A percentile compares a stretch with the other conserved stretches of the same genome.
These are phyloP conservation scores for Jimgerdemannia flammicorona DNA, from an alignment of 192 early-diverging fungal species.

Conservation along the genomic window DNA sequence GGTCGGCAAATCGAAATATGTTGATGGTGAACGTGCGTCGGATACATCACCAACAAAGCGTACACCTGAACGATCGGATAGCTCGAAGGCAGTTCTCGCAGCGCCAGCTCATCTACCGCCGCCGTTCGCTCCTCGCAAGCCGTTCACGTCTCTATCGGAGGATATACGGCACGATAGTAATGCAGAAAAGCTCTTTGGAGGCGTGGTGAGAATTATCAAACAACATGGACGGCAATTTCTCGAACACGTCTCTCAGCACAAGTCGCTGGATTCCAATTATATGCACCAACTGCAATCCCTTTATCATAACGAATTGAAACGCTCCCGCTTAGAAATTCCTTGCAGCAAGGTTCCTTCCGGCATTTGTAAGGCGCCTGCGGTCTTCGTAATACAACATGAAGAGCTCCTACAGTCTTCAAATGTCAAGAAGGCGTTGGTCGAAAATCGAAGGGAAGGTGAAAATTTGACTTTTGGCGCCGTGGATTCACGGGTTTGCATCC, in stretches of 20 bases:
- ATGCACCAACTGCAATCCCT: slow-evolving; percentile 27
- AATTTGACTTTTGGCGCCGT: slow-evolving; percentile 17
- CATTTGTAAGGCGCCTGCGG: slow-evolving; percentile 28
- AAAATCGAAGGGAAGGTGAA: slow-evolving; percentile 24
- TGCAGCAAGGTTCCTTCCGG: slow-evolving; percentile 32
- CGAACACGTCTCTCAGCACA: slow-evolving; percentile 16
- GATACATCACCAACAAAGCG: slow-evolving; percentile 22
- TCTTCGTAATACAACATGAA: slow-evolving; percentile 25
- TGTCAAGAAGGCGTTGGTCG: slow-evolving; percentile 19
- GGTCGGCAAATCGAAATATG: slow-evolving; percentile 3
- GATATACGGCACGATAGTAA: slow-evolving; percentile 1
- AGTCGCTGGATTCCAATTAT: slow-evolving; percentile 27
- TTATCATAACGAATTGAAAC: slow-evolving; percentile 33
- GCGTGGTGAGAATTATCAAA: slow-evolving; percentile 7
- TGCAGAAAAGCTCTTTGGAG: slow-evolving; percentile 24
- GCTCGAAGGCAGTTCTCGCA: slow-evolving; percentile 11
- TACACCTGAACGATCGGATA: slow-evolving; percentile 19
- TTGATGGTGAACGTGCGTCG: slow-evolving; percentile 16
- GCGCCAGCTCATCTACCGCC: slow-evolving; percentile 10
- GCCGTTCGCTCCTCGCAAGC: not conserved
- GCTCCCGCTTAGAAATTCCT: slow-evolving; percentile 25
- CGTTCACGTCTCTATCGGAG: not conserved
- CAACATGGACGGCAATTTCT: slow-evolving; percentile 19
- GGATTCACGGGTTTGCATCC: slow-evolving; percentile 24
- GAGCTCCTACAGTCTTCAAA: slow-evolving; percentile 25